A percentile compares a stretch with the other conserved stretches of the same genome.
Conservation (phyloP, 805 yeast species). For the Lipomyces spencermartinsiae region DNA sequence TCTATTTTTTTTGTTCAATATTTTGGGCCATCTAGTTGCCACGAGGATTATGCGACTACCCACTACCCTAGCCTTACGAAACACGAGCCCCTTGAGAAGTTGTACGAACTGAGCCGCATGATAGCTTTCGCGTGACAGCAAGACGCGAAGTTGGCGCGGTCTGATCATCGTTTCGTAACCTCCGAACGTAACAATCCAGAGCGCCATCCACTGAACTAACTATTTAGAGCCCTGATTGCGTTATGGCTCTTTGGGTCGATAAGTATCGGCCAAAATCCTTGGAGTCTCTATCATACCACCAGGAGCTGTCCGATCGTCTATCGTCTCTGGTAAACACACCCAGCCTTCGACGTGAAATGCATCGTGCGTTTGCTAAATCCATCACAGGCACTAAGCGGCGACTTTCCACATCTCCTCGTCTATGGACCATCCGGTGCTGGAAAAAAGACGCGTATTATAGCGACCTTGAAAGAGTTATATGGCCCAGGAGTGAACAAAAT, state of each 20-base stretch:
- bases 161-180: not conserved
- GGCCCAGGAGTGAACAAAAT: constrained; percentile 82
- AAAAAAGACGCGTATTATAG: constrained; percentile 88
- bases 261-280: constrained; percentile 82
- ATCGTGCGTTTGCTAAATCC: not conserved
- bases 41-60: too few relatives aligned
- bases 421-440: constrained; percentile 99
- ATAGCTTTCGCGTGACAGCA: not conserved
- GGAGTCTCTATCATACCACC: constrained; percentile 69
- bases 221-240: not conserved
- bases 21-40: too few relatives aligned
- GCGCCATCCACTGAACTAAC: not conserved
- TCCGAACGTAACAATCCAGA: not conserved
- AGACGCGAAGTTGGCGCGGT: constrained; percentile 1
- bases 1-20: not conserved
- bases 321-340: constrained; percentile 55
- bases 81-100: not conserved
- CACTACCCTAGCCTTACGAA: too few relatives aligned
- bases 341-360: constrained; percentile 25
- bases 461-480: constrained; percentile 77
- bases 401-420: constrained; percentile 88
- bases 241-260: constrained; percentile 96
- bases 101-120: not conserved
- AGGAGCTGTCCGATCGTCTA: constrained; percentile 66
- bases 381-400: constrained; percentile 64